phyloP scores from a whole-genome alignment of 1,284 basidiomycete species.

The Albatrellus sp. region DNA sequence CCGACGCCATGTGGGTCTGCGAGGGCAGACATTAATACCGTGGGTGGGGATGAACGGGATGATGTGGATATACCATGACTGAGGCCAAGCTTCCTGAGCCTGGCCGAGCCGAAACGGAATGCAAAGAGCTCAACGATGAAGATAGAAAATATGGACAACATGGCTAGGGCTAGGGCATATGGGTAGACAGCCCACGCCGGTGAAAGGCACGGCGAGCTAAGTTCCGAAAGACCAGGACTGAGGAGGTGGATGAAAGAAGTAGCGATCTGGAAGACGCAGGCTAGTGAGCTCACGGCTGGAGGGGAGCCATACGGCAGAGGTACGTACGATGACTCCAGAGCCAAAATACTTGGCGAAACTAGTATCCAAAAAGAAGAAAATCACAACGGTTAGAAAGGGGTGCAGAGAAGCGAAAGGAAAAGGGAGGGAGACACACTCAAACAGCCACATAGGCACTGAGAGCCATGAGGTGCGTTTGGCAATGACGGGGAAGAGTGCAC shows the following conservation, averaged over 20 bases:
- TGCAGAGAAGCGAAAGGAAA: not conserved
- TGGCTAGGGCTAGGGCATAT: conserved; percentile 70
- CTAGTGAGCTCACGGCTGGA: not conserved
- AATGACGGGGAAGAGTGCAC: conserved; percentile 77
- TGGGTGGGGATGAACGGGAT: not conserved
- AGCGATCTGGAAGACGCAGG: conserved; percentile 59
- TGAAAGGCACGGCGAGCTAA: conserved; percentile 63
- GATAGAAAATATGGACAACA: conserved; percentile 71
- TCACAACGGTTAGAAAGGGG: not conserved
- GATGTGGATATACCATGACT: conserved; percentile 33
- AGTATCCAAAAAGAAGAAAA: not conserved
- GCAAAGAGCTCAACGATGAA: conserved; percentile 81
- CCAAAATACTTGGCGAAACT: conserved; percentile 94
- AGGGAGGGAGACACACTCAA: conserved; percentile 49
- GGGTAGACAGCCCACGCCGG: conserved; percentile 66
- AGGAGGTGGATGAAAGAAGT: conserved; percentile 88
- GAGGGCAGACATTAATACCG: not conserved
- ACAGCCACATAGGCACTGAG: conserved; percentile 50
- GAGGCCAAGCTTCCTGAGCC: conserved; percentile 42
- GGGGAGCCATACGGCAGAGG: conserved; percentile 4
- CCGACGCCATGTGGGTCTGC: conserved; percentile 52
- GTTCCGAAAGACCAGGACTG: conserved; percentile 59
- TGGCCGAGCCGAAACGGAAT: conserved; percentile 67
- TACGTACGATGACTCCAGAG: conserved; percentile 75
- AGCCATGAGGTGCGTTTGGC: conserved; percentile 48